A percentile compares a stretch with the other conserved stretches of the same genome.
Conservation (phyloP, 352 stramenopile species). For the Phytophthora lateralis region DNA sequence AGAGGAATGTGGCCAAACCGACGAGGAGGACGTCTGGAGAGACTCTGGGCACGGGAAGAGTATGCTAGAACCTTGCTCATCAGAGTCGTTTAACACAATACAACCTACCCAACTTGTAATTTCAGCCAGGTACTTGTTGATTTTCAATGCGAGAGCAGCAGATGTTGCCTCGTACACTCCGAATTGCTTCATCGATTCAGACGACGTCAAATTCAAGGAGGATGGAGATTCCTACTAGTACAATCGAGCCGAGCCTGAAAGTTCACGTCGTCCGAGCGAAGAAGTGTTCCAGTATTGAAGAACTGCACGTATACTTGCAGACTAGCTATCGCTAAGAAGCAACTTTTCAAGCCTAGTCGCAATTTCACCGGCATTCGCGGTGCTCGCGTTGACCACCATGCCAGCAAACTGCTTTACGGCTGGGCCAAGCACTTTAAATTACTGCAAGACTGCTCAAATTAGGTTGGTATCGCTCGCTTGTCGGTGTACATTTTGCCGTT, state of each 20-base stretch:
- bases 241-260: no score
- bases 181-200: no score
- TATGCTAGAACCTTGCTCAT: neutral
- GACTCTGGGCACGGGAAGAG: conserved; percentile 1
- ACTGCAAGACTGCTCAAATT: neutral
- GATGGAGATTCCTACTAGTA: no score
- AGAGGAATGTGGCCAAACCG: neutral
- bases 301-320: no score
- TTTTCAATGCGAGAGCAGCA: no score
- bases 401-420: neutral
- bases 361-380: neutral
- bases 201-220: no score
- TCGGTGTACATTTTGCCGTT: neutral
- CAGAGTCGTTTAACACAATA: neutral
- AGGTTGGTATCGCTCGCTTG: neutral
- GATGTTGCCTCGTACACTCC: no score
- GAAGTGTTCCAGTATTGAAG: no score
- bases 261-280: no score
- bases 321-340: neutral
- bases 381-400: neutral
- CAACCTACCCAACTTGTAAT: neutral
- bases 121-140: neutral
- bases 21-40: conserved; percentile 2
- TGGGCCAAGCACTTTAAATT: neutral
- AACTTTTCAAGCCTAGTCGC: conserved; percentile 3